Conservation (phyloP, 257 asterid species). For the Parsonsia alboflavescens region DNA sequence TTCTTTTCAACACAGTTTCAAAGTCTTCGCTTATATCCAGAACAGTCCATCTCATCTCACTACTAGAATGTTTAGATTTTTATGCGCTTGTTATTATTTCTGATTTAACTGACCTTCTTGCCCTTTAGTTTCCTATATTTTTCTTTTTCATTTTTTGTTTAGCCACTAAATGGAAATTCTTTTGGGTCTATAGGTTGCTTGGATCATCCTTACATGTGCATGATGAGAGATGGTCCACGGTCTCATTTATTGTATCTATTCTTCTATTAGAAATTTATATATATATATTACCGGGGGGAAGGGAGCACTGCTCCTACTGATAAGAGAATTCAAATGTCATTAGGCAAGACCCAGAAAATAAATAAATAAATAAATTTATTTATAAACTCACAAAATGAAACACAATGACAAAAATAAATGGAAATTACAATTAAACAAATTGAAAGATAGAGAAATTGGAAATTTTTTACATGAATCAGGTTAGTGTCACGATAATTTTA, state of each 20-base stretch:
- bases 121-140: background rate
- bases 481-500: no score
- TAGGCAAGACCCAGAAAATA: no score
- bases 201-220: constrained; percentile 5
- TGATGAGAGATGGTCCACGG: background rate
- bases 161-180: background rate
- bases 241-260: background rate
- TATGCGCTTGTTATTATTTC: background rate
- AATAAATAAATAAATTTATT: no score
- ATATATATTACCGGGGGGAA: no score
- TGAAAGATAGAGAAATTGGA: no score
- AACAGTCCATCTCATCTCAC: background rate
- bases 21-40: constrained; percentile 12
- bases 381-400: no score
- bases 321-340: no score
- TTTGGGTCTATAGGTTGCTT: background rate
- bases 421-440: no score
- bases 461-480: no score
- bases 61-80: background rate
- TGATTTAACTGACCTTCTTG: constrained; percentile 6
- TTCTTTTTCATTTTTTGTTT: background rate
- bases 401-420: no score
- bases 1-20: constrained; percentile 11
- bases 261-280: no score
- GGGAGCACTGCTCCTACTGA: no score